phyloP scores from a whole-genome alignment of 345 rosid species.

The Populus alba region DNA sequence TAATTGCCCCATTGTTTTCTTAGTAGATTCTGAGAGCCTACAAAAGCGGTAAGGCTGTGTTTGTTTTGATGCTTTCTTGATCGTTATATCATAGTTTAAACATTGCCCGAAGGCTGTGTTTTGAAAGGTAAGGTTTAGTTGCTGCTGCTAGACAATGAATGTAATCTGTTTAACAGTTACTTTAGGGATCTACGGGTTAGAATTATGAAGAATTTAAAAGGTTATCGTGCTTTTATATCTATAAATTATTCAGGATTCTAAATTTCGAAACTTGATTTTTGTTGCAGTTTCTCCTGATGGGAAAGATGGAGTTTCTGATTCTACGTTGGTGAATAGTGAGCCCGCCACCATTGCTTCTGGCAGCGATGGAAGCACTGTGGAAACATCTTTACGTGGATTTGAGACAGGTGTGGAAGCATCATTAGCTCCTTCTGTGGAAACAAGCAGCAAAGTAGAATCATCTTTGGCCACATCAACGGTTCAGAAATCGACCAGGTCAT shows the following conservation, averaged over 20 bases:
- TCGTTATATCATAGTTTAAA: too few relatives aligned
- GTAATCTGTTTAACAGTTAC: too few relatives aligned
- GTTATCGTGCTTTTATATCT: too few relatives aligned
- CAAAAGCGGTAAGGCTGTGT: not conserved
- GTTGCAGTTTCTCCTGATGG: conserved; percentile 40
- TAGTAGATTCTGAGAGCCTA: not conserved
- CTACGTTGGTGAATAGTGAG: conserved; percentile 22
- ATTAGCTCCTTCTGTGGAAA: conserved; percentile 22
- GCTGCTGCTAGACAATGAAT: too few relatives aligned
- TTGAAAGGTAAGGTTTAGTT: too few relatives aligned
- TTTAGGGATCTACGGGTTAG: too few relatives aligned
- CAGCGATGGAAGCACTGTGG: conserved; percentile 25
- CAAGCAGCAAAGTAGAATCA: conserved; percentile 16
- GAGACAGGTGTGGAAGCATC: conserved; percentile 14
- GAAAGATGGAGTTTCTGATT: conserved; percentile 18
- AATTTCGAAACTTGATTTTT: not conserved
- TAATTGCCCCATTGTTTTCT: too few relatives aligned
- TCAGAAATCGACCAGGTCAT: conserved; percentile 34
- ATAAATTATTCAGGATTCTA: too few relatives aligned
- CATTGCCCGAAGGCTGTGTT: not conserved
- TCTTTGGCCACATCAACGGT: conserved; percentile 23
- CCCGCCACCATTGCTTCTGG: conserved; percentile 12
- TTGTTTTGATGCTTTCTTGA: too few relatives aligned
- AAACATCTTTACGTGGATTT: not conserved
- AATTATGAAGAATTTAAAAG: too few relatives aligned